A percentile compares a stretch with the other conserved stretches of the same genome.
phyloP scores from a whole-genome alignment of 805 yeast genomes.

The Saccharomyces jurei region DNA sequence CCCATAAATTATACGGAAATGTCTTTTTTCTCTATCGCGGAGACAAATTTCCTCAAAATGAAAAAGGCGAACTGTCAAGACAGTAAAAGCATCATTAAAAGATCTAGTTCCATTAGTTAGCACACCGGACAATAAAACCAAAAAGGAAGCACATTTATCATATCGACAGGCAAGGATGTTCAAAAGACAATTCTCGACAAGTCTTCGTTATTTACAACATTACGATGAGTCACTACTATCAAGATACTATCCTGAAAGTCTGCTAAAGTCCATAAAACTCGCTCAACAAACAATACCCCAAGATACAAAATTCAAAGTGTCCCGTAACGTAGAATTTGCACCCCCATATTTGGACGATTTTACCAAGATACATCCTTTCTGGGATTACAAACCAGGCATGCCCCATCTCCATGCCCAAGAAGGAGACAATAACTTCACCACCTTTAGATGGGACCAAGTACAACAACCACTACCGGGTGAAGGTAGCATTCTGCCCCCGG shows the following conservation, averaged over 20 bases:
- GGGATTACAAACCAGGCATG: constrained; percentile 46
- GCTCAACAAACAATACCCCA: constrained; percentile 74
- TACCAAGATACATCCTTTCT: constrained; percentile 60
- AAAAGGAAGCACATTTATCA: neutral
- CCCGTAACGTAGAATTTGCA: constrained; percentile 46
- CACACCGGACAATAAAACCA: neutral
- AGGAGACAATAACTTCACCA: constrained; percentile 12
- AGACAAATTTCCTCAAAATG: neutral
- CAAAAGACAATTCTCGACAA: constrained; percentile 17
- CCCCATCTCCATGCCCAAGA: constrained; percentile 20
- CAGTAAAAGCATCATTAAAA: neutral
- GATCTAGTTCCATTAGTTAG: neutral
- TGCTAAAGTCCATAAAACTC: constrained; percentile 70
- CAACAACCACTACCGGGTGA: constrained; percentile 21
- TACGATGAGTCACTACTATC: constrained; percentile 35
- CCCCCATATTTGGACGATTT: constrained; percentile 70
- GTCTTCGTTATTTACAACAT: constrained; percentile 13
- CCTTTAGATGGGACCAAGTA: constrained; percentile 15
- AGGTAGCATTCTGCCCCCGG: constrained; percentile 18
- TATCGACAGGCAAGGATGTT: constrained; percentile 7
- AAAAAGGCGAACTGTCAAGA: neutral
- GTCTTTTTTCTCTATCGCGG: neutral
- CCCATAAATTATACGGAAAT: neutral
- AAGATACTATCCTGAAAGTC: constrained; percentile 74
- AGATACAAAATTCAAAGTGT: constrained; percentile 41